A percentile compares a stretch with the other conserved stretches of the same genome.
These are phyloP conservation scores for Didymella segeticola DNA, from an alignment of 2,329 filamentous ascomycete genomes.

Conservation along the genomic window DNA sequence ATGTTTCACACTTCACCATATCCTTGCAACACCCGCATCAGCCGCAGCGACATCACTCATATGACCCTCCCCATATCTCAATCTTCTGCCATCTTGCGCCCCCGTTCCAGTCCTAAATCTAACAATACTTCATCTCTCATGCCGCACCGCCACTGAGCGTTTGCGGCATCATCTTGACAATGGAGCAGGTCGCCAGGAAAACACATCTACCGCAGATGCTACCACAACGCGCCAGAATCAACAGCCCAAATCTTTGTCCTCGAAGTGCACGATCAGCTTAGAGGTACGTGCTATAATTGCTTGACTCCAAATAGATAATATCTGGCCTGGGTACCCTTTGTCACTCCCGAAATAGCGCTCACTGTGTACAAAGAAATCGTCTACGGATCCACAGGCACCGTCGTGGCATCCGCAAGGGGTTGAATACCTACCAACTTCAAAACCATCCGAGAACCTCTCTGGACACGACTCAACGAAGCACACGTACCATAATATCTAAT, in stretches of 20 bases:
- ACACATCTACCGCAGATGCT: slow-evolving; percentile 36
- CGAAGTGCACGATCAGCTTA: slow-evolving; percentile 1
- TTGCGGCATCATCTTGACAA: slow-evolving; percentile 34
- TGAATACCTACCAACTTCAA: not conserved
- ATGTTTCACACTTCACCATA: slow-evolving; percentile 38
- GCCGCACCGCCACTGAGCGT: slow-evolving; percentile 29
- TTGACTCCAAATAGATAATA: not conserved
- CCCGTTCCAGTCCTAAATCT: slow-evolving; percentile 16
- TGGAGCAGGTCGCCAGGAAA: slow-evolving; percentile 33
- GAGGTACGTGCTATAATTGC: slow-evolving; percentile 11
- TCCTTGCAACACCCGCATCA: slow-evolving; percentile 24
- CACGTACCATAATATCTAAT: slow-evolving; percentile 16
- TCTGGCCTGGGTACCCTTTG: slow-evolving; percentile 5
- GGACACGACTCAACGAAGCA: slow-evolving; percentile 9
- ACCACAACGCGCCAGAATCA: slow-evolving; percentile 30
- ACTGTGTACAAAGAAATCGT: slow-evolving; percentile 8
- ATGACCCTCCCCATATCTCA: slow-evolving; percentile 26
- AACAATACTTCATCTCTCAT: slow-evolving; percentile 19
- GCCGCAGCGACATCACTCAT: slow-evolving; percentile 26
- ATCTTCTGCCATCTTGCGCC: slow-evolving; percentile 13
- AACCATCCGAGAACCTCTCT: not conserved
- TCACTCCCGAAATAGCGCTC: slow-evolving; percentile 7
- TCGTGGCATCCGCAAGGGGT: not conserved
- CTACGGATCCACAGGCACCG: slow-evolving; percentile 6
- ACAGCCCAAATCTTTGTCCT: slow-evolving; percentile 24